Base-by-base conservation (phyloP, 176 grass and related monocot species). In the Bromus sterilis region DNA sequence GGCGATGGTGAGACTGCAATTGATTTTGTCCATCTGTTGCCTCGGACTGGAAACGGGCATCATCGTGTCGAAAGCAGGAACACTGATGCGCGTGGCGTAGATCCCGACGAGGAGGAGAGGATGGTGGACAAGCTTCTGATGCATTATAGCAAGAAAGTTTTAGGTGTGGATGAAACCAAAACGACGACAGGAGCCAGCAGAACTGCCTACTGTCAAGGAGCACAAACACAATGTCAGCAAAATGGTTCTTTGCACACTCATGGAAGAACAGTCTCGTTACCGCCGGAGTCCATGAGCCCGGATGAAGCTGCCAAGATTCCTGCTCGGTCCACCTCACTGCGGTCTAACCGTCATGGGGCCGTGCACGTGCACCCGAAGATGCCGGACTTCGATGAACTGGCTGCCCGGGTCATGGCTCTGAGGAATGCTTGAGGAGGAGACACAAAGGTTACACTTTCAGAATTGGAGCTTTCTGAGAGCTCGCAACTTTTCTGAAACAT, bases 121-220 rank as follows among this genome's bases (percentile, higher is more conserved):
- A 88, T 90, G 79, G 78, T 93, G 91, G 96, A 99, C 62, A 93
- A 91, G 28, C 84, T 95, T 70, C 51, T 95, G 62, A 79, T 82
- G 62, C 79, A 95, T 35, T 88, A 93, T 29, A 90, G 91, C 82
- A 89, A 82, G 85, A 99, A 99, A 84, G 76, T 91, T 81, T 56
- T 78, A 32, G 70, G 34, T 15, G 15, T 14, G 9, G 62, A 76
- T 13, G 78, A 85, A 66, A 32, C 59, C 26, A 58, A 42, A 23
- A 59, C 26, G 36, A 21, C 40, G 78, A 6, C 18, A 55, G 63
- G n/a, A 40, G 79, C 66, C 42, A 84, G 80, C 66, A 76, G 55
- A 48, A 25, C 18, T 11, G 66, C 29, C 75, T 43, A 82, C 53
- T 43, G 33, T 40, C 12, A 24, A 56, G 60, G 49, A 14, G 29